Evolutionary conservation across 768 basidiomycete genomes (phyloP).

Genomic region (Tricholoma matsutake): DNA sequence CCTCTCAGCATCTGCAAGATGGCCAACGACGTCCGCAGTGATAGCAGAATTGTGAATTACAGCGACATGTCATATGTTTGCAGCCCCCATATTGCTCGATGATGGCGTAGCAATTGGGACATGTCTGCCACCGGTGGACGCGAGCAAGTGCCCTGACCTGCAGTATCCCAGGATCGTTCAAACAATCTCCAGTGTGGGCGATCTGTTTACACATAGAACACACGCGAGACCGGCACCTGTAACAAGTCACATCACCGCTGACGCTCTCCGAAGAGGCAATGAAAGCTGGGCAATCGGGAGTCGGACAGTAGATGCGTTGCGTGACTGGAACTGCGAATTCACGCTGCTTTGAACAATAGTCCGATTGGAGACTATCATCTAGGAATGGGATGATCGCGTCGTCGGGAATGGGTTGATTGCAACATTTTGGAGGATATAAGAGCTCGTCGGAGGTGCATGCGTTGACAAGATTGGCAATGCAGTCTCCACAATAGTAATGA

Average conservation of each 20-base stretch:
- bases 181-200: conserved; percentile 42
- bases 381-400: conserved; percentile 12
- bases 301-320: conserved; percentile 23
- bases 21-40: conserved; percentile 63
- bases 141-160: conserved; percentile 45
- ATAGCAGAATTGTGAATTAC: conserved; percentile 61
- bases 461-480: conserved; percentile 30
- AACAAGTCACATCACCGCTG: conserved; percentile 30
- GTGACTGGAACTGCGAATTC: conserved; percentile 16
- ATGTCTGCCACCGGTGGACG: conserved; percentile 55
- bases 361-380: background rate
- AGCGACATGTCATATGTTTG: conserved; percentile 64
- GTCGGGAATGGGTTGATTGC: conserved; percentile 25
- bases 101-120: conserved; percentile 53
- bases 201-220: conserved; percentile 50
- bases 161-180: conserved; percentile 38
- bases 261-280: conserved; percentile 29
- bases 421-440: conserved; percentile 41
- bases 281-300: conserved; percentile 40
- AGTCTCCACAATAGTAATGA: conserved; percentile 35
- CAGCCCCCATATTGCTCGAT: conserved; percentile 58
- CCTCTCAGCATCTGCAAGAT: conserved; percentile 43
- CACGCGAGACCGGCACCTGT: conserved; percentile 33
- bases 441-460: conserved; percentile 37
- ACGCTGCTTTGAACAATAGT: conserved; percentile 8